A percentile compares a stretch with the other conserved stretches of the same genome.
These are phyloP conservation scores for Penicillium aurantiogriseum DNA, from an alignment of 2,329 filamentous ascomycete species.

Conservation along the genomic window DNA sequence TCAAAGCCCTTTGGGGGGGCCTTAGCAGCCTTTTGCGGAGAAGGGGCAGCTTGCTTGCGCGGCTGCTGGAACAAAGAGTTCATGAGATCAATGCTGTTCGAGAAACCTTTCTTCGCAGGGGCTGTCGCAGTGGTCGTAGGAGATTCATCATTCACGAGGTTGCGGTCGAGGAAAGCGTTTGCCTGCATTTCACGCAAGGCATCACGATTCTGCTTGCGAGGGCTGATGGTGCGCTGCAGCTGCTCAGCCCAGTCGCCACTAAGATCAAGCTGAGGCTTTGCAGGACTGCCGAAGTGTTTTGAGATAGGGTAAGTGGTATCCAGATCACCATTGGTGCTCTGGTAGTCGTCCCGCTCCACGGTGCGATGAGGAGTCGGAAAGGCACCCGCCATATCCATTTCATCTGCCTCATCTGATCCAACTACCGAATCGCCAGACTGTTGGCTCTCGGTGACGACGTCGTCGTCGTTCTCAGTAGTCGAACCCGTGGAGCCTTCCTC, in stretches of 20 bases:
- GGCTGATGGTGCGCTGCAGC: constrained; percentile 89
- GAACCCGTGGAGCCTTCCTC: constrained; percentile 85
- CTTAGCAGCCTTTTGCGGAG: constrained; percentile 55
- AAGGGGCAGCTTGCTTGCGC: constrained; percentile 43
- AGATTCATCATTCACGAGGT: constrained; percentile 35
- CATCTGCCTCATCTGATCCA: constrained; percentile 62
- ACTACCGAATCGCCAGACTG: constrained; percentile 64
- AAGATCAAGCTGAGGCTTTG: constrained; percentile 53
- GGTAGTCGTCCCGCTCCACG: constrained; percentile 68
- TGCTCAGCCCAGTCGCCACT: constrained; percentile 92
- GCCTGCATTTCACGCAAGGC: constrained; percentile 66
- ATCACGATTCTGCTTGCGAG: constrained; percentile 83
- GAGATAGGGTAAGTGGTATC: constrained; percentile 41
- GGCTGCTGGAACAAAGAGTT: constrained; percentile 83
- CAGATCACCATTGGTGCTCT: constrained; percentile 45
- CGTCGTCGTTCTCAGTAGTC: constrained; percentile 60
- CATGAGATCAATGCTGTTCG: constrained; percentile 92
- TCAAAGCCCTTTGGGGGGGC: constrained; percentile 69
- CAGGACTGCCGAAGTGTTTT: constrained; percentile 48
- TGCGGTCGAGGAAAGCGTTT: constrained; percentile 54
- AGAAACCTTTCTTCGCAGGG: constrained; percentile 62
- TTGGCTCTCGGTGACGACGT: constrained; percentile 51
- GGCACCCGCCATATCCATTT: constrained; percentile 82
- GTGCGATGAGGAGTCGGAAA: constrained; percentile 70
- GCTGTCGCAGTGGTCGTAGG: constrained; percentile 25